Conservation (phyloP, 2,329 filamentous ascomycete genomes). For the Aureobasidium melanogenum region DNA sequence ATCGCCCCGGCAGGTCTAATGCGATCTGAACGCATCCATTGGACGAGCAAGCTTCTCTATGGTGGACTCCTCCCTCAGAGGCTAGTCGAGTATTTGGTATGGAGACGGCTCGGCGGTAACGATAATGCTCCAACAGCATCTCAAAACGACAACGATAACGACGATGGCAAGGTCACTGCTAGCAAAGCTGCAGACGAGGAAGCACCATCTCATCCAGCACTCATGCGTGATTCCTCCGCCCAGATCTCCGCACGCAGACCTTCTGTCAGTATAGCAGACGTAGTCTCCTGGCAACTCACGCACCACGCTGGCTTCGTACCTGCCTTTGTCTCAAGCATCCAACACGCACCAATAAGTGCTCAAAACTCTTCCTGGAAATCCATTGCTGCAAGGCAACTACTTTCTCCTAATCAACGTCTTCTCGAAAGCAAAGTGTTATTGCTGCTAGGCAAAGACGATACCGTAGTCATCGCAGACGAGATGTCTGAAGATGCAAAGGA, state of each 20-base stretch:
- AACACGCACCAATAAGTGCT: slow-evolving; percentile 59
- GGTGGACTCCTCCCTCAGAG: slow-evolving; percentile 52
- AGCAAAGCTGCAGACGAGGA: slow-evolving; percentile 34
- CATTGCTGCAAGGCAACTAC: slow-evolving; percentile 34
- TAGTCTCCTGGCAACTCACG: slow-evolving; percentile 61
- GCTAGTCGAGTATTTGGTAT: slow-evolving; percentile 45
- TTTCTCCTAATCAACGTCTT: slow-evolving; percentile 25
- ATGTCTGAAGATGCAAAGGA: slow-evolving; percentile 50
- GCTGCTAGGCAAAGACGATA: slow-evolving; percentile 57
- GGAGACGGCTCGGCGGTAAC: slow-evolving; percentile 38
- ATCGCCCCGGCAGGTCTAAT: slow-evolving; percentile 74
- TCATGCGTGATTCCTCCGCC: slow-evolving; percentile 19
- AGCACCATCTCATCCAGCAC: slow-evolving; percentile 18
- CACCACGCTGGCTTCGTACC: slow-evolving; percentile 58
- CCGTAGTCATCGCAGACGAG: slow-evolving; percentile 58
- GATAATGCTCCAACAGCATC: slow-evolving; percentile 13
- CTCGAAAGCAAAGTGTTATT: slow-evolving; percentile 50
- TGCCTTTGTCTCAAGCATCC: slow-evolving; percentile 63
- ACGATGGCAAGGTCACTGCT: not conserved
- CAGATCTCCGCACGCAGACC: slow-evolving; percentile 44
- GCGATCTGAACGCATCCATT: slow-evolving; percentile 52
- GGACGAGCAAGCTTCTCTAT: slow-evolving; percentile 56
- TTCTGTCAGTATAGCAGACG: slow-evolving; percentile 48
- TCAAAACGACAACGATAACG: not conserved
- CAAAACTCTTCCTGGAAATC: slow-evolving; percentile 54